A percentile compares a stretch with the other conserved stretches of the same genome.
phyloP scores from a whole-genome alignment of 345 rosid species.

The Eucalyptus grandis region DNA sequence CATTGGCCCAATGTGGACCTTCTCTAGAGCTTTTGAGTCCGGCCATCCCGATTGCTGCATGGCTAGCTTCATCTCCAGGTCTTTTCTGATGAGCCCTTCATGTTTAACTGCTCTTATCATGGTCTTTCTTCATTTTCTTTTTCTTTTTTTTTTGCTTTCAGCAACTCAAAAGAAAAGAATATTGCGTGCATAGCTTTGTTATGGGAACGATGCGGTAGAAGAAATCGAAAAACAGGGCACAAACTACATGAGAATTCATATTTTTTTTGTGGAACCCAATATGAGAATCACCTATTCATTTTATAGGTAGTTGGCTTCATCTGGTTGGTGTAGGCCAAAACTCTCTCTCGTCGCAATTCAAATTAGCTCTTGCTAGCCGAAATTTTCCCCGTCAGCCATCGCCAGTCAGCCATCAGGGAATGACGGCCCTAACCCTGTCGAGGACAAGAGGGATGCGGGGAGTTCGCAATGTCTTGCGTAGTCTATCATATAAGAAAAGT shows the following conservation, averaged over 20 bases:
- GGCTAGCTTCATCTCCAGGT: constrained; percentile 28
- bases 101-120: neutral
- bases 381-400: neutral
- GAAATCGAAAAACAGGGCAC: neutral
- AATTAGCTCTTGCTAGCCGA: neutral
- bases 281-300: neutral
- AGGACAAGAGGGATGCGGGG: neutral
- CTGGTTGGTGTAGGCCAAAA: neutral
- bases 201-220: neutral
- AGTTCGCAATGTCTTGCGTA: neutral
- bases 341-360: neutral
- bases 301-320: neutral
- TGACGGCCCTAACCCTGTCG: neutral
- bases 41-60: constrained; percentile 57
- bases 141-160: neutral
- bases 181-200: neutral
- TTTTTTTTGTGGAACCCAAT: neutral
- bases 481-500: neutral
- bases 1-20: constrained; percentile 71
- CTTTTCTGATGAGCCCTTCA: neutral
- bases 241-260: neutral
- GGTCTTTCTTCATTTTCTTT: neutral
- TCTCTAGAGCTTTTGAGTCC: constrained; percentile 65
- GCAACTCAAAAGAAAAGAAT: neutral
- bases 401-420: neutral